Percentiles rank a stretch among this genome's conserved stretches.
These are phyloP conservation scores for Wickerhamiella sergipiensis DNA, from an alignment of 805 yeast genomes.

Conservation along the genomic window DNA sequence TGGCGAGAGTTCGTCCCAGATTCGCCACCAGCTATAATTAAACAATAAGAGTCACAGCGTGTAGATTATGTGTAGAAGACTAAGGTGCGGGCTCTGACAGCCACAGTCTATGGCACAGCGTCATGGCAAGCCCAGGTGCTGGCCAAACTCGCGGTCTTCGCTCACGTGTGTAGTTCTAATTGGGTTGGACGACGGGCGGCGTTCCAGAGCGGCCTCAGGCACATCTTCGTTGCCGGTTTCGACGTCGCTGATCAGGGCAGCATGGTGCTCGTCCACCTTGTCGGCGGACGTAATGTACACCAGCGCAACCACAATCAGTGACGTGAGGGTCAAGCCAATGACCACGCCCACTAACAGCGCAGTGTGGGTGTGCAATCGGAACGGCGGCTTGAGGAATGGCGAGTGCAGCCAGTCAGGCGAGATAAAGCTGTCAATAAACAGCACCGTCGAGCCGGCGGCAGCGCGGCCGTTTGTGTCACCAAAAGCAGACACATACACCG, in stretches of 20 bases:
- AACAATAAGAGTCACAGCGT: no score
- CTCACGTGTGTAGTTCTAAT: constrained; percentile 18
- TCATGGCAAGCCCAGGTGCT: constrained; percentile 18
- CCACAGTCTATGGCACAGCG: background rate
- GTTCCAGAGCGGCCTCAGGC: constrained; percentile 4
- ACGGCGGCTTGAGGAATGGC: constrained; percentile 18
- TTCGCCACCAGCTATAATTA: no score
- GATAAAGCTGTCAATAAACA: constrained; percentile 23
- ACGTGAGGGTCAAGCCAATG: constrained; percentile 15
- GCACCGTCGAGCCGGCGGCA: constrained; percentile 17
- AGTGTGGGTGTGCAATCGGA: constrained; percentile 20
- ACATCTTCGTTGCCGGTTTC: constrained; percentile 1
- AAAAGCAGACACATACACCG: constrained; percentile 15
- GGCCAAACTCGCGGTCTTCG: constrained; percentile 21
- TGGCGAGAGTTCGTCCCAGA: no score
- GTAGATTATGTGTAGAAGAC: no score
- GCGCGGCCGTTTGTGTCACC: constrained; percentile 14
- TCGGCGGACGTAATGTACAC: constrained; percentile 9
- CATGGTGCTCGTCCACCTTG: constrained; percentile 4
- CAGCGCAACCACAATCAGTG: constrained; percentile 4
- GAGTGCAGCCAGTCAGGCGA: constrained; percentile 23
- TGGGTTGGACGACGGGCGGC: constrained; percentile 10
- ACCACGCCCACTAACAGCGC: constrained; percentile 22
- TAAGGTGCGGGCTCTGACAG: background rate
- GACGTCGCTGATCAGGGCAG: background rate